Evolutionary conservation across 202 grass and related monocot species (phyloP).

Genomic region (Musa balbisiana): DNA sequence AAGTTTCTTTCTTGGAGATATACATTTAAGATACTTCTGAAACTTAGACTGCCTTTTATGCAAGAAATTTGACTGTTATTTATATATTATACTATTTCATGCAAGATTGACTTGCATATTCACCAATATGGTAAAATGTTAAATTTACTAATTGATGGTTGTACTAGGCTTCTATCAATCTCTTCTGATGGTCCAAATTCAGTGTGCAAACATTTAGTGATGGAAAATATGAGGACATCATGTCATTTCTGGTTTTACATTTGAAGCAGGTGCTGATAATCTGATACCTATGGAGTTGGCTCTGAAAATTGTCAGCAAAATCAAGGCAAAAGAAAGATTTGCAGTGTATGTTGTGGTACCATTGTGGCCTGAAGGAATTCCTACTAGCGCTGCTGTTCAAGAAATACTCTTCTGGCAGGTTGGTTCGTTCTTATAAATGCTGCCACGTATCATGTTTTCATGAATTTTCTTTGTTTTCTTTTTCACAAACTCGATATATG

Average conservation of each 20-base stretch:
- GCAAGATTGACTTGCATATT: too few relatives aligned
- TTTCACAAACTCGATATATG: background rate
- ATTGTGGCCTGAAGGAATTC: constrained; percentile 92
- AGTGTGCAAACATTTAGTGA: background rate
- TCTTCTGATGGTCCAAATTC: too few relatives aligned
- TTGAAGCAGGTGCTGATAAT: constrained; percentile 70
- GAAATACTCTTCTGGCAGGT: constrained; percentile 98
- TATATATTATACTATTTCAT: too few relatives aligned
- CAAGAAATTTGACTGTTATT: too few relatives aligned
- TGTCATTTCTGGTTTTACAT: background rate
- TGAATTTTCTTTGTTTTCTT: background rate
- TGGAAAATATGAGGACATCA: background rate
- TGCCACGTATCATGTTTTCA: background rate
- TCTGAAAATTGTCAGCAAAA: constrained; percentile 89
- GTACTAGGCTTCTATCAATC: too few relatives aligned
- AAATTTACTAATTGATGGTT: too few relatives aligned
- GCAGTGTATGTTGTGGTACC: constrained; percentile 80
- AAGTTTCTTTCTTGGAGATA: too few relatives aligned
- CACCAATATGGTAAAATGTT: too few relatives aligned
- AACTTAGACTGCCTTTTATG: too few relatives aligned
- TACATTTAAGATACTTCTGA: too few relatives aligned
- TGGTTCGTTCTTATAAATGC: background rate
- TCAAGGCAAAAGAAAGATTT: constrained; percentile 63
- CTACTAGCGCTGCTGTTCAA: constrained; percentile 71
- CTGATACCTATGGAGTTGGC: constrained; percentile 89